Conservation (phyloP, 768 basidiomycete species). For the Mrakia gelida region DNA sequence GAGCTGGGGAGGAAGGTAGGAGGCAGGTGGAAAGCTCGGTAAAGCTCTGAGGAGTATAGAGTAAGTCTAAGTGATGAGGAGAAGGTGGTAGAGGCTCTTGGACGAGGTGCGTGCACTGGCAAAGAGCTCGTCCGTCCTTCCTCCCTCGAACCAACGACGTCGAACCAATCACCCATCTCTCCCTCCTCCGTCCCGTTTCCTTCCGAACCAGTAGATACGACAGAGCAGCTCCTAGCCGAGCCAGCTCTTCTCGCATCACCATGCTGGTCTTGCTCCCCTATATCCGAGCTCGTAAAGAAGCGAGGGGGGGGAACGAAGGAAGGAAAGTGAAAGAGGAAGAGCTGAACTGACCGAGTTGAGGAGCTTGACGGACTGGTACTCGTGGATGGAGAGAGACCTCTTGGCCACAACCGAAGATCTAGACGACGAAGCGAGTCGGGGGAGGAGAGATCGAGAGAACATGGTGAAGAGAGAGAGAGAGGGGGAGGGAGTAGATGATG, state of each 20-base stretch:
- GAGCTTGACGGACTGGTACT: slow-evolving; percentile 92
- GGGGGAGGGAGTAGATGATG: not conserved
- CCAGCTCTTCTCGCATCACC: too few relatives aligned
- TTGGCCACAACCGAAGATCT: slow-evolving; percentile 43
- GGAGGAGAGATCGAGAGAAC: slow-evolving; percentile 29
- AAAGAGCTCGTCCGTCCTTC: too few relatives aligned
- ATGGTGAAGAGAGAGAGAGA: not conserved
- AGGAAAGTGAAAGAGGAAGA: not conserved
- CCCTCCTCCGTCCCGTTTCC: not conserved
- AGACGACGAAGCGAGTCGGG: not conserved
- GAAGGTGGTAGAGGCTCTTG: not conserved
- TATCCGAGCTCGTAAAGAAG: too few relatives aligned
- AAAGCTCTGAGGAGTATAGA: not conserved
- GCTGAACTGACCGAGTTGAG: slow-evolving; percentile 72
- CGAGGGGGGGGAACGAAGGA: too few relatives aligned
- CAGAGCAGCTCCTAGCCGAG: too few relatives aligned
- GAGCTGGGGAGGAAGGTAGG: not conserved
- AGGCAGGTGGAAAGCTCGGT: not conserved
- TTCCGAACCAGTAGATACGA: not conserved
- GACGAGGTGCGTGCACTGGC: too few relatives aligned
- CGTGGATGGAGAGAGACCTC: slow-evolving; percentile 92
- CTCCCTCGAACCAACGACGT: too few relatives aligned
- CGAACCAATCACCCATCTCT: too few relatives aligned
- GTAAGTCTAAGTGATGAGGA: not conserved
- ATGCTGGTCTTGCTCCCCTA: too few relatives aligned